Percentiles rank a stretch among this genome's conserved stretches.
Evolutionary conservation across 495 filamentous ascomycete species (phyloP).

Genomic region (Neurospora cerealis): DNA sequence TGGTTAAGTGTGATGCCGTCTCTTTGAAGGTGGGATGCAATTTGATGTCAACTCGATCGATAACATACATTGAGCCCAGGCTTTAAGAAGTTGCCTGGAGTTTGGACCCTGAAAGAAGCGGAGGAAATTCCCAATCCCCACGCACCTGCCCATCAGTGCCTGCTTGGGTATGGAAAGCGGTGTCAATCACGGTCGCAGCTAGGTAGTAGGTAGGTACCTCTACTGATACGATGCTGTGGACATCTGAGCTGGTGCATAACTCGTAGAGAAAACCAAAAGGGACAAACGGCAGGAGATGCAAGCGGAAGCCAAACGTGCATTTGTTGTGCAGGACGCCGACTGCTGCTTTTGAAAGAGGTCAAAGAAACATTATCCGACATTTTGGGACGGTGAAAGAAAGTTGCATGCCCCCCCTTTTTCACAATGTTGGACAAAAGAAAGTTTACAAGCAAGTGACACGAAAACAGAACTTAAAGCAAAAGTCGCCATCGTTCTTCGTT

Average conservation of each 20-base stretch:
- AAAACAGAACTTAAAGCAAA: neutral
- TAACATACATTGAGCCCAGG: neutral
- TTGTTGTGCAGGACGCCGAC: neutral
- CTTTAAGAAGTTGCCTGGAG: neutral
- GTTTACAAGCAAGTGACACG: neutral
- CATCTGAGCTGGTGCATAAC: neutral
- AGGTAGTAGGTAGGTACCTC: no score
- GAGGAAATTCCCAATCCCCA: neutral
- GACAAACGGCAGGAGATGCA: neutral
- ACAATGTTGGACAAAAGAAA: neutral
- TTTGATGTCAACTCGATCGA: neutral
- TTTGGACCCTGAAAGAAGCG: neutral
- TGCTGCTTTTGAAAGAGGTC: neutral
- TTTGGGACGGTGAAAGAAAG: neutral
- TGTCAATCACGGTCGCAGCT: neutral
- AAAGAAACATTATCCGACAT: neutral
- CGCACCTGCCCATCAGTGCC: neutral
- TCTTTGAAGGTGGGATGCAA: neutral
- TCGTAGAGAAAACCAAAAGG: neutral
- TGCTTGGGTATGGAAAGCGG: neutral
- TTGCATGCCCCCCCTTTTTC: neutral
- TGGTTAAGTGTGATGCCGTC: neutral
- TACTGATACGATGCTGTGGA: neutral
- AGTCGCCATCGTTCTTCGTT: neutral
- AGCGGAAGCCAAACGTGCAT: neutral